Percentiles rank a stretch among this genome's conserved stretches.
Conservation (phyloP, 1,284 basidiomycete genomes). For the Melampsora larici-populina region DNA sequence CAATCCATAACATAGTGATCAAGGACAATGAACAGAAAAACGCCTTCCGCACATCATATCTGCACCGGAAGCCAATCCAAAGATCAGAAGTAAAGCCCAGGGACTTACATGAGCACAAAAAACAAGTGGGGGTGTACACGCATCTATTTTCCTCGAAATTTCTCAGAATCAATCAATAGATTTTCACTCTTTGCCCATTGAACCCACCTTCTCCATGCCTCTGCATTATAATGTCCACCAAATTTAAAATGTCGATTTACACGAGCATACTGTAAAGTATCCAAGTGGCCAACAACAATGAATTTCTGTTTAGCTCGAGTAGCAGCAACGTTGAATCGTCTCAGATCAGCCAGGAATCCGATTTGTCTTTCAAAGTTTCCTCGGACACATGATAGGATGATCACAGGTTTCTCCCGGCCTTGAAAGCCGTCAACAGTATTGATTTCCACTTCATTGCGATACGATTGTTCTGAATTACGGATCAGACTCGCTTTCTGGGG, state of each 20-base stretch:
- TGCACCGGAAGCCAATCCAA: too few relatives aligned
- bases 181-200: neutral
- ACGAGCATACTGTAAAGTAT: neutral
- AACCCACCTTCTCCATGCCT: neutral
- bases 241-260: neutral
- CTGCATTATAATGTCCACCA: neutral
- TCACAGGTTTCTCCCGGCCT: conserved; percentile 9
- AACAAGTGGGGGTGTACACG: too few relatives aligned
- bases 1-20: too few relatives aligned
- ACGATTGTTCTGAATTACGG: neutral
- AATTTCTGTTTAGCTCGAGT: conserved; percentile 13
- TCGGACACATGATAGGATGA: conserved; percentile 2
- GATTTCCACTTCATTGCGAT: neutral
- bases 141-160: neutral
- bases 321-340: conserved; percentile 14
- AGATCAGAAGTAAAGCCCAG: too few relatives aligned
- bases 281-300: neutral
- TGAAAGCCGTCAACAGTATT: conserved; percentile 15
- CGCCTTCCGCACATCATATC: too few relatives aligned
- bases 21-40: too few relatives aligned
- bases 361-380: conserved; percentile 1
- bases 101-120: too few relatives aligned
- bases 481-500: conserved; percentile 10
- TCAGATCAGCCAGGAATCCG: conserved; percentile 9
- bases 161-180: neutral